Evolutionary conservation across 73 alveolate genomes (phyloP), one percentile per base, ranked within the genome.

Genomic region (Uronychia setigera): DNA sequence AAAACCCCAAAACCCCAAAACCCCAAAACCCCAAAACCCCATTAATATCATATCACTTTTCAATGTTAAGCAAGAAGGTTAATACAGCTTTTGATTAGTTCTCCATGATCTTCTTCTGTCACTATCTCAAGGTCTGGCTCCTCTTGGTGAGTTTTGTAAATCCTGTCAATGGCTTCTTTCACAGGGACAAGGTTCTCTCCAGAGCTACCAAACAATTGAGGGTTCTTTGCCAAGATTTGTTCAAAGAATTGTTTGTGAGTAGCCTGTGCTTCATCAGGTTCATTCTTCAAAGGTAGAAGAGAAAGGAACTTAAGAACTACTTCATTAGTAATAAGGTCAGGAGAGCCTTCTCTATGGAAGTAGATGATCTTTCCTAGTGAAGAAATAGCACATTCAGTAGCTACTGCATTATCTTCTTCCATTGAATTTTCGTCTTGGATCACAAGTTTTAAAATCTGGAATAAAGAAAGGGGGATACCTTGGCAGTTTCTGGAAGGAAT

Each of bases 301-400:
- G n/a, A 28, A 13, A 59, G 28, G 33, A 28, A 75, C 74, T 28
- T 46, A 31, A 27, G 14, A 28, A 84, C 91, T n/a, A 74, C 74
- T 1, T 0, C 81, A 75, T 84, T 59, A 11, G 86, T 74, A 0
- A 81, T 58, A 26, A 33, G 19, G n/a, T n/a, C n/a, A n/a, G n/a
- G n/a, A 25, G 33, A 25, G 1, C 77, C 74, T 27, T 79, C 88
- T 35, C 57, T 78, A 30, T 86, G 87, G 92, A 79, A 77, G n/a
- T 78, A 85, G 74, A 77, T 60, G 5, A 85, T 26, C 46, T 85
- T 85, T 26, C 76, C 58, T 28, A 85, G 32, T 1, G 92, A 82
- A 29, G 87, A 78, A 13, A 85, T 60, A 28, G 92, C 92, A 46
- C 78, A 33, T 31, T 85, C 92, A 57, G 92, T 85, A 25, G 92